Base-by-base conservation (phyloP, 108 stramenopile species). In the Mediolabrus comicus region DNA sequence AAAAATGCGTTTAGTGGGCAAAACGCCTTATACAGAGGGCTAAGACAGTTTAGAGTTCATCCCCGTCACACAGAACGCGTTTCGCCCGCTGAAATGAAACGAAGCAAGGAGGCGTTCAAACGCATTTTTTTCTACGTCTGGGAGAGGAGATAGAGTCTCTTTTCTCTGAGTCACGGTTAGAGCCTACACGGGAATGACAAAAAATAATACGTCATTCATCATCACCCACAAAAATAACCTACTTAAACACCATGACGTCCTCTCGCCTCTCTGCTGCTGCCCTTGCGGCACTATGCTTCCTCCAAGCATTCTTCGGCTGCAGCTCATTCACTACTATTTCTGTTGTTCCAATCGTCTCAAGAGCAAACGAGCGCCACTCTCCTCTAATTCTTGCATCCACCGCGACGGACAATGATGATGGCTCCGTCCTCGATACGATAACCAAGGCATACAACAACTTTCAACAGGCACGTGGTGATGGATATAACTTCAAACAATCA, bases 401-500 rank as follows among this genome's bases (percentile, higher is more conserved):
- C 41, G 16, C 41, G 5, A 17, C 76, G 26, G 36, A 41, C 67
- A 65, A 57, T 12, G 65, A 13, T 2, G 10, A 12, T 38, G 3
- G 25, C 17, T 71, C 71, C 31, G 43, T 77, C 60, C 10, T 77
- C n/a, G 76, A 72, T 59, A 59, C 32, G 6, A 25, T 78, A 19
- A 74, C 55, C 6, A 51, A 56, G 36, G 43, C 73, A 13, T 75
- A 71, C 43, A 49, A 64, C 34, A 59, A 58, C 8, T 79, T 79
- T 59, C 74, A 74, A 69, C 58, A 61, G 27, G 61, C 78, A 35
- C 35, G 59, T 16, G 49, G 61, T 24, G 72, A 66, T 17, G 86
- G 86, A 2, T 74, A 72, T 53, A 56, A 65, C 35, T 83, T 87
- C 72, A 89, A 89, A 38, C 84, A 81, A 68, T 74, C 53, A 22